These are phyloP conservation scores for Quillaja saponaria DNA, from an alignment of 306 rosid species.

Conservation along the genomic window DNA sequence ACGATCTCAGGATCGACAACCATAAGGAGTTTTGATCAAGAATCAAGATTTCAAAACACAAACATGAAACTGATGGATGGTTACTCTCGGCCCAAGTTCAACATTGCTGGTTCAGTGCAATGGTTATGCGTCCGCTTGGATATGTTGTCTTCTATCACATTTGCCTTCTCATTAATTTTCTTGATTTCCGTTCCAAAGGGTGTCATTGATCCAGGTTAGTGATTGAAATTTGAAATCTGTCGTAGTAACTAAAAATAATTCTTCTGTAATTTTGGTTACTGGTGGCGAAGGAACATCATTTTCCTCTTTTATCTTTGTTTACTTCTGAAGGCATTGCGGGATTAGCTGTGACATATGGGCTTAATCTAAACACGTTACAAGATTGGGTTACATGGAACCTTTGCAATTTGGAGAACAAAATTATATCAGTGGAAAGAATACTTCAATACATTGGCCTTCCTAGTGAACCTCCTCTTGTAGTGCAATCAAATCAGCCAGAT, in stretches of 20 bases:
- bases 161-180: constrained; percentile 54
- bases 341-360: constrained; percentile 68
- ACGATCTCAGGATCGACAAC: constrained; percentile 72
- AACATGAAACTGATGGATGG: constrained; percentile 62
- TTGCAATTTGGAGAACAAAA: constrained; percentile 58
- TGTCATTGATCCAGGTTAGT: constrained; percentile 58
- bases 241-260: neutral
- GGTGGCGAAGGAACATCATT: neutral
- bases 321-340: constrained; percentile 63
- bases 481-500: constrained; percentile 51
- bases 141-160: constrained; percentile 57
- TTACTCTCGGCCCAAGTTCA: constrained; percentile 59
- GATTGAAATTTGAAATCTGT: constrained; percentile 1
- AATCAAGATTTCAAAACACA: constrained; percentile 50
- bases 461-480: constrained; percentile 64
- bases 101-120: constrained; percentile 52
- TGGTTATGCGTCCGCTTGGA: constrained; percentile 70
- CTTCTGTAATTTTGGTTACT: no score
- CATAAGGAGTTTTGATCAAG: constrained; percentile 65
- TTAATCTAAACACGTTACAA: constrained; percentile 56
- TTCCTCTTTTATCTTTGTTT: neutral
- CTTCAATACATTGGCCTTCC: constrained; percentile 53
- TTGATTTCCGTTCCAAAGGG: constrained; percentile 61
- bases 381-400: constrained; percentile 45
- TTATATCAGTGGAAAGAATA: constrained; percentile 76